phyloP scores from a whole-genome alignment of 2,329 filamentous ascomycete genomes.

The Phaeoacremonium minimum region DNA sequence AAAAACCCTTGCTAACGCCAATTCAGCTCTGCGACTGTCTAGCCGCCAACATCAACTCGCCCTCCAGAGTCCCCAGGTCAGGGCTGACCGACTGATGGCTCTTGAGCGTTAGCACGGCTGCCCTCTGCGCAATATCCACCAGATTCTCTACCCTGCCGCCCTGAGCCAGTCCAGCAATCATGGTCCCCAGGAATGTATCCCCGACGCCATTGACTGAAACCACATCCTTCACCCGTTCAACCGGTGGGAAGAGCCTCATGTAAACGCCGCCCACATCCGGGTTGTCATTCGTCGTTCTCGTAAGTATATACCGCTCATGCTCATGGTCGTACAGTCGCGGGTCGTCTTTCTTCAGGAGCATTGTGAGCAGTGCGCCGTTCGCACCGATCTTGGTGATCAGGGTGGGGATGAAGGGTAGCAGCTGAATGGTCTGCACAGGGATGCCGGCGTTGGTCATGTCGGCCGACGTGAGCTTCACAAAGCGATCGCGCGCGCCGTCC shows the following conservation, averaged over 20 bases:
- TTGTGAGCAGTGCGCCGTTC: slow-evolving; percentile 71
- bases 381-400: slow-evolving; percentile 80
- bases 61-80: slow-evolving; percentile 41
- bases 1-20: too few species aligned
- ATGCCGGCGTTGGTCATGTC: slow-evolving; percentile 74
- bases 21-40: slow-evolving; percentile 27
- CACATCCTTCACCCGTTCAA: slow-evolving; percentile 63
- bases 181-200: slow-evolving; percentile 83
- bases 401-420: slow-evolving; percentile 83
- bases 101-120: slow-evolving; percentile 73
- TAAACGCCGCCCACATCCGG: slow-evolving; percentile 70
- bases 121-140: slow-evolving; percentile 76
- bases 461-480: slow-evolving; percentile 62
- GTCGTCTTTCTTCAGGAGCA: slow-evolving; percentile 65
- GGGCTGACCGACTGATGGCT: slow-evolving; percentile 69
- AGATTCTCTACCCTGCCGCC: slow-evolving; percentile 54
- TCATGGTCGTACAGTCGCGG: slow-evolving; percentile 58
- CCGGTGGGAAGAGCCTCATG: slow-evolving; percentile 67
- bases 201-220: slow-evolving; percentile 93
- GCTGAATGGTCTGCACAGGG: slow-evolving; percentile 76
- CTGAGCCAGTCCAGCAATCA: slow-evolving; percentile 73
- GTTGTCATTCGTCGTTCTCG: slow-evolving; percentile 51
- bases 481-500: slow-evolving; percentile 65
- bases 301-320: slow-evolving; percentile 67
- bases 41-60: slow-evolving; percentile 31